Percentiles rank a stretch among this genome's conserved stretches.
Evolutionary conservation across 2,329 filamentous ascomycete genomes (phyloP).

Genomic region (Beauveria varroae): DNA sequence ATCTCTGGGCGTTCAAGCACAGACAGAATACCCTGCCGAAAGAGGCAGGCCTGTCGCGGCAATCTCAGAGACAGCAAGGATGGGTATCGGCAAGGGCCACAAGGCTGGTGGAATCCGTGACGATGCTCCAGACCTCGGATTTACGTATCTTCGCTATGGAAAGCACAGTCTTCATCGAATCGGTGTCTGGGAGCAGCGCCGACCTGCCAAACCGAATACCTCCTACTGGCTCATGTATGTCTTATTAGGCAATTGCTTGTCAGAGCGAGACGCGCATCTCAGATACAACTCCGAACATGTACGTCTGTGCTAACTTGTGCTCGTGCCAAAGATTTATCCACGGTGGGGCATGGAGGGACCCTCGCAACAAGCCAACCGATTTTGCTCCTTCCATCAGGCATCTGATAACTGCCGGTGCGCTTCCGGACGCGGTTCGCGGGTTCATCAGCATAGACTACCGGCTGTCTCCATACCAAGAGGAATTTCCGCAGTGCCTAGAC

Average conservation of each 20-base stretch:
- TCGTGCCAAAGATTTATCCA: constrained; percentile 43
- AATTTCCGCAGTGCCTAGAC: background rate
- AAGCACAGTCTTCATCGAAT: constrained; percentile 36
- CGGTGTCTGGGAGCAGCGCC: constrained; percentile 34
- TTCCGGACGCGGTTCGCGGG: constrained; percentile 40
- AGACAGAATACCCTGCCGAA: background rate
- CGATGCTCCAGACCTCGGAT: constrained; percentile 16
- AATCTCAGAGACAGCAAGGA: background rate
- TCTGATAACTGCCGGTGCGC: constrained; percentile 27
- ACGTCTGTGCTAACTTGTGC: constrained; percentile 1
- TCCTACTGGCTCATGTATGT: constrained; percentile 32
- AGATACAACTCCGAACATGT: background rate
- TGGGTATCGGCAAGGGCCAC: constrained; percentile 9
- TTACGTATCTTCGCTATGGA: constrained; percentile 30
- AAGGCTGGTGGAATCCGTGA: constrained; percentile 6
- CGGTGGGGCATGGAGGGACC: constrained; percentile 58
- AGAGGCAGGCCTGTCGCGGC: background rate
- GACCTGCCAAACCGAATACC: constrained; percentile 14
- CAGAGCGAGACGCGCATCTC: background rate
- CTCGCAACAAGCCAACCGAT: constrained; percentile 36
- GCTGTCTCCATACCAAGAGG: constrained; percentile 36
- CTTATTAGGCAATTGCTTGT: background rate
- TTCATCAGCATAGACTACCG: constrained; percentile 59
- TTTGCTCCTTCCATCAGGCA: constrained; percentile 38
- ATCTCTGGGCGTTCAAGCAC: background rate